Evolutionary conservation across 2,329 filamentous ascomycete genomes (phyloP), one percentile per base, ranked within the genome.

Genomic region (Beauveria sp.): DNA sequence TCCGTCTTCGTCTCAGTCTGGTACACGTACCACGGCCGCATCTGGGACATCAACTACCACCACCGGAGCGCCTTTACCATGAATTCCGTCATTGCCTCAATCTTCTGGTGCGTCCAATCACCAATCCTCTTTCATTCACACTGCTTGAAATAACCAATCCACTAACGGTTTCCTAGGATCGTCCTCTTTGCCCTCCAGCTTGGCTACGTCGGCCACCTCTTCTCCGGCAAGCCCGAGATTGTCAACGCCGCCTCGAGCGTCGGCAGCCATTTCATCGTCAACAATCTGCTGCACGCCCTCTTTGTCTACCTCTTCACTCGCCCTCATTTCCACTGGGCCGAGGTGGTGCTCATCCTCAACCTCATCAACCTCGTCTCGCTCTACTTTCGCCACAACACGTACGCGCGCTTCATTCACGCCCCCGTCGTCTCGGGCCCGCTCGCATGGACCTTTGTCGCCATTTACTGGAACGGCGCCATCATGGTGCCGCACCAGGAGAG

Each of bases 401-500:
- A 88, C 60, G 85, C 89, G 4, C 82, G 86, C 64, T 85, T 89
- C 69, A 90, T 96, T 67, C 91, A 96, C 74, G 77, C 87, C 12
- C 85, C 90, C 6, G 86, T 87, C 50, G 85, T 92, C 24, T 88
- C 88, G 18, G 90, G 87, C 0, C 92, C 92, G 6, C 79, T 96
- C 67, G 90, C 76, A 16, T 96, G 91, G 90, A 92, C 88, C 16
- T 90, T 95, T 70, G 86, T 93, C 16, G 89, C 90, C 34, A 81
- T 96, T 59, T 93, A 93, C 79, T 96, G 91, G 90, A 90, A 91
- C 68, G 92, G 92, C 9, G 91, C 92, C 22, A 87, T 93, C 53
- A 89, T 90, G 71, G 84, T 93, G n/a, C 78, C 78, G n/a, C 80
- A 90, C 70, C 82, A 86, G 8, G 77, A 87, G 62, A 83, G 78